Evolutionary conservation across 2,329 filamentous ascomycete species (phyloP).

Genomic region (Botryosphaeria agaves): DNA sequence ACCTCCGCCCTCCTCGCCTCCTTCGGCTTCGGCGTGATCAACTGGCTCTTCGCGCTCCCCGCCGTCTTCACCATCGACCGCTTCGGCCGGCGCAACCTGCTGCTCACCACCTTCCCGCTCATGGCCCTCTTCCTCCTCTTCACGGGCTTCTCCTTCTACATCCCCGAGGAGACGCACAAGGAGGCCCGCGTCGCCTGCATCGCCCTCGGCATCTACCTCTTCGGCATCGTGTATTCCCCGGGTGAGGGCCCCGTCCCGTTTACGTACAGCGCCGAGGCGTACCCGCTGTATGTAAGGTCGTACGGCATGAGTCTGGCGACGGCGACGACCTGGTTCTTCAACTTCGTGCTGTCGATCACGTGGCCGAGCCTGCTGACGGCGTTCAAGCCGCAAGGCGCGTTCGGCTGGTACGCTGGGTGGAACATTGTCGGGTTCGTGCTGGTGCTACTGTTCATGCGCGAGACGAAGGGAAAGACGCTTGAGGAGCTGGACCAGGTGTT

Average conservation of each 20-base stretch:
- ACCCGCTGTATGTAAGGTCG: conserved; percentile 27
- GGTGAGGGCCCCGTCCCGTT: conserved; percentile 24
- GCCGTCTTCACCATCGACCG: conserved; percentile 28
- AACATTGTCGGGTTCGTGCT: conserved; percentile 36
- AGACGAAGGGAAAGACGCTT: conserved; percentile 23
- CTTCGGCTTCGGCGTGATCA: conserved; percentile 26
- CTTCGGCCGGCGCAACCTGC: conserved; percentile 25
- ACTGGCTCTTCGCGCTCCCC: conserved; percentile 28
- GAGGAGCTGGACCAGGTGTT: conserved; percentile 34
- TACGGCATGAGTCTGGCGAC: conserved; percentile 27
- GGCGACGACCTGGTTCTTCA: conserved; percentile 40
- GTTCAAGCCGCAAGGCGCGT: conserved; percentile 33
- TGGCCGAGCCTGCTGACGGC: conserved; percentile 32
- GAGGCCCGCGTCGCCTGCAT: conserved; percentile 15
- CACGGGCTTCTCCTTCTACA: conserved; percentile 23
- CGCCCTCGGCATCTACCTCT: conserved; percentile 26
- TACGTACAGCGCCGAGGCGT: conserved; percentile 25
- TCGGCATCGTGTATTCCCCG: conserved; percentile 33
- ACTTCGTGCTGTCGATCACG: conserved; percentile 33
- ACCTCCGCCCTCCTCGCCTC: conserved; percentile 21
- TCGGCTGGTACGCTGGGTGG: conserved; percentile 38
- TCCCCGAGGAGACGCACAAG: conserved; percentile 9
- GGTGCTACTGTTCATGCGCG: conserved; percentile 31
- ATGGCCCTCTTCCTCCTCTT: conserved; percentile 33
- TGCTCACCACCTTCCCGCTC: conserved; percentile 27